phyloP scores from a whole-genome alignment of 2,329 filamentous ascomycete species.

The Trichoderma semiorbis region DNA sequence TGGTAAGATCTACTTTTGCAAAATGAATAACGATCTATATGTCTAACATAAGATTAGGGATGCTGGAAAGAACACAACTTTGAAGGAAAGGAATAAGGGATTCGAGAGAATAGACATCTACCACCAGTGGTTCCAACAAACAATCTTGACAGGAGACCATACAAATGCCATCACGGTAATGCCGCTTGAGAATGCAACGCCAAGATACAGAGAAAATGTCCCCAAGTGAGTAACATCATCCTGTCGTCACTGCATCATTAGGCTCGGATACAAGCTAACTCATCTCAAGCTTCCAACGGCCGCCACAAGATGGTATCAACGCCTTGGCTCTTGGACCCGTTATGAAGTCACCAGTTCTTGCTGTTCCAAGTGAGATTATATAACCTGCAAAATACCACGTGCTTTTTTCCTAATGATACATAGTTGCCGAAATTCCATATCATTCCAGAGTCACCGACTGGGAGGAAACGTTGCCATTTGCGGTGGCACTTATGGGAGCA shows the following conservation, averaged over 20 bases:
- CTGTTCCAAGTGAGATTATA: background rate
- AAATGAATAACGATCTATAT: background rate
- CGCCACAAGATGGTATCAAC: background rate
- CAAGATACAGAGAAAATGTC: background rate
- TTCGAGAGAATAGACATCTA: background rate
- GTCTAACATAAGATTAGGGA: background rate
- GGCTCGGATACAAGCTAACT: background rate
- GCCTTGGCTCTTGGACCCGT: background rate
- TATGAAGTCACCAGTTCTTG: background rate
- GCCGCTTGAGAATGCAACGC: background rate
- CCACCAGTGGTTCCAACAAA: background rate
- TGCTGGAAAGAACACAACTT: background rate
- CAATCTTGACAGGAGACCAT: background rate
- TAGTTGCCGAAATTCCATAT: background rate
- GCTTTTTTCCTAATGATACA: background rate
- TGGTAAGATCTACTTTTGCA: background rate
- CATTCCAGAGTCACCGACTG: background rate
- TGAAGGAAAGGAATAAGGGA: background rate
- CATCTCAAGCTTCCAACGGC: background rate
- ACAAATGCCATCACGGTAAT: background rate
- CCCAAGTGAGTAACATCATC: background rate
- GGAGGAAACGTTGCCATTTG: background rate
- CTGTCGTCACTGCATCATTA: background rate
- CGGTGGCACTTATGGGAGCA: background rate
- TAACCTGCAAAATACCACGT: background rate